Evolutionary conservation across 345 rosid species (phyloP).

Genomic region (Laguncularia racemosa): DNA sequence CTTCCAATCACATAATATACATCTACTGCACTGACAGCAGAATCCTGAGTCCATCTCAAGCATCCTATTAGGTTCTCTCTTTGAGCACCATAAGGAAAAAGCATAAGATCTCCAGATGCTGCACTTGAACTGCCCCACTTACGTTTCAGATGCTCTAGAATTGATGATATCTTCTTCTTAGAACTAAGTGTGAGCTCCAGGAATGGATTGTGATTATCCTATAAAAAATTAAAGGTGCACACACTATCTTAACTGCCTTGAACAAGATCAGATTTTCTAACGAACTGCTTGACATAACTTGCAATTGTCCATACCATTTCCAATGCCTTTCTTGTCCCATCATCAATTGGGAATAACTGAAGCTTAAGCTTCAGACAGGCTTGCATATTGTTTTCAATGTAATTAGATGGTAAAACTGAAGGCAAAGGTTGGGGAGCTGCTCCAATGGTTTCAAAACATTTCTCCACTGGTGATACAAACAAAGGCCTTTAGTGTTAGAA

Average conservation of each 20-base stretch:
- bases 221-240: constrained; percentile 20
- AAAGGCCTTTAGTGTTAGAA: no score
- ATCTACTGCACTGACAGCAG: constrained; percentile 65
- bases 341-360: constrained; percentile 95
- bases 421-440: constrained; percentile 33
- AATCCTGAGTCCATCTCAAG: constrained; percentile 80
- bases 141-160: constrained; percentile 84
- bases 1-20: constrained; percentile 62
- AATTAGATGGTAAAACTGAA: constrained; percentile 38
- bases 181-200: constrained; percentile 94
- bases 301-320: constrained; percentile 59
- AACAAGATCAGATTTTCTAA: constrained; percentile 10
- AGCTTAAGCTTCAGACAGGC: constrained; percentile 73
- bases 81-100: constrained; percentile 64
- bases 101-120: constrained; percentile 75
- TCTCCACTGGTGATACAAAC: constrained; percentile 24
- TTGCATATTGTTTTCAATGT: constrained; percentile 38
- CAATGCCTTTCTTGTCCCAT: constrained; percentile 70
- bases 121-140: constrained; percentile 92
- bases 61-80: constrained; percentile 49
- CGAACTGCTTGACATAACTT: constrained; percentile 14
- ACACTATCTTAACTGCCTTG: constrained; percentile 3
- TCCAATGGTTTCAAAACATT: constrained; percentile 29
- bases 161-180: constrained; percentile 93
- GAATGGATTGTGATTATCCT: constrained; percentile 94